Evolutionary conservation across 805 yeast genomes (phyloP).

Genomic region (Yamadazyma scolyti): DNA sequence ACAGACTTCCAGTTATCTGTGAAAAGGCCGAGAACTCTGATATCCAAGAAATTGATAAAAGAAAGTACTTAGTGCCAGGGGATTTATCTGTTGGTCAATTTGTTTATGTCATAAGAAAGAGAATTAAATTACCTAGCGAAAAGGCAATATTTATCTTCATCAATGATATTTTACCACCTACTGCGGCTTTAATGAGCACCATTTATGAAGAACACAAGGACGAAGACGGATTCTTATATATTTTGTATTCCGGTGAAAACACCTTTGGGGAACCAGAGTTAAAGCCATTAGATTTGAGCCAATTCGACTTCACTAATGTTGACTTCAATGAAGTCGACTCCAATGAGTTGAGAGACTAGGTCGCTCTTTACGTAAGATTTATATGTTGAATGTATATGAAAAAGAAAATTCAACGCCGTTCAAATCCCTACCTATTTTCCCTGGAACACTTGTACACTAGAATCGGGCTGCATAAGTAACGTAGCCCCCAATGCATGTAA

Average conservation of each 20-base stretch:
- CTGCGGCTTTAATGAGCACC: slow-evolving; percentile 94
- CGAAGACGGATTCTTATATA: slow-evolving; percentile 95
- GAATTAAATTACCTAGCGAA: slow-evolving; percentile 93
- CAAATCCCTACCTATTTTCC: too few species aligned
- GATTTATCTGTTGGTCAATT: slow-evolving; percentile 97
- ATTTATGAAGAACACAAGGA: slow-evolving; percentile 97
- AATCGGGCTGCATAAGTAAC: slow-evolving; percentile 5
- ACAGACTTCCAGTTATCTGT: slow-evolving; percentile 95
- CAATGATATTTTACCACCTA: slow-evolving; percentile 95
- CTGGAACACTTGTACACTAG: too few species aligned
- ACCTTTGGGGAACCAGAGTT: slow-evolving; percentile 66
- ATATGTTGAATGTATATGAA: too few species aligned
- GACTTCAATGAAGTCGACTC: slow-evolving; percentile 5
- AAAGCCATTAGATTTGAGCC: slow-evolving; percentile 9
- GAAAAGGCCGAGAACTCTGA: slow-evolving; percentile 97
- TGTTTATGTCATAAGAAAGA: slow-evolving; percentile 94
- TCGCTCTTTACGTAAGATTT: too few species aligned
- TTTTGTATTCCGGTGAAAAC: slow-evolving; percentile 95
- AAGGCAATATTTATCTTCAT: slow-evolving; percentile 97
- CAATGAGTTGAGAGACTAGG: too few species aligned
- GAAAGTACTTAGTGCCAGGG: slow-evolving; percentile 93
- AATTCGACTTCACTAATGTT: slow-evolving; percentile 5
- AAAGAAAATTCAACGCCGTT: too few species aligned
- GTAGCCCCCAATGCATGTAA: slow-evolving; percentile 3
- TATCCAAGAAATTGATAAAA: slow-evolving; percentile 93